phyloP scores from a whole-genome alignment of 192 early-diverging fungal species.

The Kickxella alabastrina region DNA sequence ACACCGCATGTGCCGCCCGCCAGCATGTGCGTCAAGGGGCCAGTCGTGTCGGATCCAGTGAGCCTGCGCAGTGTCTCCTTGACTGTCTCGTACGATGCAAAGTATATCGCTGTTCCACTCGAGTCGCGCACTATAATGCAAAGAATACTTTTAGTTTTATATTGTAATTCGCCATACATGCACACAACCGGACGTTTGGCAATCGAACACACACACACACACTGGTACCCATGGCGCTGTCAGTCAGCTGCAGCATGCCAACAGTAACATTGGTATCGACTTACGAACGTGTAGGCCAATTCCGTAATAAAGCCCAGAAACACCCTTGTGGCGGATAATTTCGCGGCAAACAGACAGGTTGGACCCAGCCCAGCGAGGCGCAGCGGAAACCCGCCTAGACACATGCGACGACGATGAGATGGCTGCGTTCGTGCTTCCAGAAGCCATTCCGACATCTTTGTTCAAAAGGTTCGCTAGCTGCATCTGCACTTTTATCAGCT shows the following conservation, averaged over 20 bases:
- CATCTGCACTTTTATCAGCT: conserved; percentile 73
- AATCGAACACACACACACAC: not conserved
- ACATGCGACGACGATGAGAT: not conserved
- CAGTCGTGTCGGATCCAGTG: conserved; percentile 46
- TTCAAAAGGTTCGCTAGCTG: conserved; percentile 64
- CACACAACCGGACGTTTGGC: not conserved
- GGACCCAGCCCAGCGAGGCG: conserved; percentile 30
- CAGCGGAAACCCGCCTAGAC: conserved; percentile 3
- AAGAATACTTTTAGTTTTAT: too few relatives aligned
- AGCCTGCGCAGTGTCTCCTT: conserved; percentile 45
- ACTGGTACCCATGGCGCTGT: too few relatives aligned
- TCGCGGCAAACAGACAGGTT: conserved; percentile 41
- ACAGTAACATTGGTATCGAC: too few relatives aligned
- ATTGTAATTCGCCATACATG: not conserved
- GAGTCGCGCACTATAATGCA: conserved; percentile 53
- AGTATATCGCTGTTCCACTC: conserved; percentile 70
- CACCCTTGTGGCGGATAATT: conserved; percentile 34
- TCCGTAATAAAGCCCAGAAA: conserved; percentile 40
- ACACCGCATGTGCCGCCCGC: conserved; percentile 75
- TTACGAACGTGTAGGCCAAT: conserved; percentile 46
- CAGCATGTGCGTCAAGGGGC: conserved; percentile 68
- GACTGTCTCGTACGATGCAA: conserved; percentile 65
- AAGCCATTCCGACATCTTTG: conserved; percentile 35
- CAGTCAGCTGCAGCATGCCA: too few relatives aligned
- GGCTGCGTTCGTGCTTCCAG: too few relatives aligned